Evolutionary conservation across 2,329 filamentous ascomycete species (phyloP).

Genomic region (Neofusicoccum laricinum): DNA sequence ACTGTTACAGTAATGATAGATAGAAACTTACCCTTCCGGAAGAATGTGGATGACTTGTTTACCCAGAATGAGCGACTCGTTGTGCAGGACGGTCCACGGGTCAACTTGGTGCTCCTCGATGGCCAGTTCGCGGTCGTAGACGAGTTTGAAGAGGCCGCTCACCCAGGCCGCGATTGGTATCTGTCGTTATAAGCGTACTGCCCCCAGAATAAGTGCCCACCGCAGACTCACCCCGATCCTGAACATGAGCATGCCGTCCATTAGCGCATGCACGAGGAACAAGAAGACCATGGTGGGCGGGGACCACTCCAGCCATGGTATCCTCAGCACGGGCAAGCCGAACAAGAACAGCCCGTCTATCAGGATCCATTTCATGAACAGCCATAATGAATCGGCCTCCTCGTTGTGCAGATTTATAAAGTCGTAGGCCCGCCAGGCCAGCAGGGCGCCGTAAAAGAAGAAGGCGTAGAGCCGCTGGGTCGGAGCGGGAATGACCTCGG

Average conservation of each 20-base stretch:
- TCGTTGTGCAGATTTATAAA: constrained; percentile 75
- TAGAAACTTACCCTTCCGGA: constrained; percentile 71
- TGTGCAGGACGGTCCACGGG: constrained; percentile 81
- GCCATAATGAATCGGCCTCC: constrained; percentile 80
- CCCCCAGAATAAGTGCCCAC: background rate
- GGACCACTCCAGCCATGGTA: constrained; percentile 95
- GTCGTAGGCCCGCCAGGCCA: constrained; percentile 85
- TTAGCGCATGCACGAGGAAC: constrained; percentile 67
- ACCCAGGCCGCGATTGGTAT: constrained; percentile 74
- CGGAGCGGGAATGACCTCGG: constrained; percentile 80
- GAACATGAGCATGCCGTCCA: constrained; percentile 90
- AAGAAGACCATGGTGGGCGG: constrained; percentile 68
- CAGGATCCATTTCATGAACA: constrained; percentile 90
- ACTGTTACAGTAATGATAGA: background rate
- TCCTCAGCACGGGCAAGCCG: constrained; percentile 78
- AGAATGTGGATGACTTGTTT: constrained; percentile 97
- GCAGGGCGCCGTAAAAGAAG: constrained; percentile 71
- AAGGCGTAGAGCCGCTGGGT: constrained; percentile 85
- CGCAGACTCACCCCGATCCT: constrained; percentile 65
- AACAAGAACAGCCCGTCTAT: constrained; percentile 87
- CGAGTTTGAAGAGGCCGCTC: constrained; percentile 68
- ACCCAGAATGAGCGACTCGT: constrained; percentile 88
- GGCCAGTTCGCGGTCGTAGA: constrained; percentile 90
- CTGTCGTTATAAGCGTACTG: constrained; percentile 37
- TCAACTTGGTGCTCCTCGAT: constrained; percentile 94